Base-by-base conservation (phyloP, 345 rosid species). In the Aegle marmelos region DNA sequence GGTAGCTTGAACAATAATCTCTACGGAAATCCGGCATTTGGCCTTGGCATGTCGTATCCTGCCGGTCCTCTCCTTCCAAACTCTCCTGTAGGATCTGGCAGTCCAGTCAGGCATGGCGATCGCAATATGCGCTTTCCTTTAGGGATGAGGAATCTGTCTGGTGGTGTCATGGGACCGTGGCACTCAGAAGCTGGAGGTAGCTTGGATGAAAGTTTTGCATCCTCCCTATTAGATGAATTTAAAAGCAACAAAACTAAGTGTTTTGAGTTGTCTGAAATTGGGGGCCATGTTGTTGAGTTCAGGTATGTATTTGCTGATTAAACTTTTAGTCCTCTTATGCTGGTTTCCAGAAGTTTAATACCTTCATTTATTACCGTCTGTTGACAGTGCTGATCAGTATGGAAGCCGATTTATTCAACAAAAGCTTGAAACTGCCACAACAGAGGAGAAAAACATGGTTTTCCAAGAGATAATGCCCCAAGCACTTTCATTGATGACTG, bases 381-480 rank as follows among this genome's bases (percentile, higher is more conserved):
- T 79, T 62, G 59, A 60, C 96, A 93, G 98, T 85, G 88, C 94
- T 25, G 98, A 93, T 86, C 98, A 93, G 83, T 95, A 95, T 66
- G 98, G 98, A 28, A 95, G 98, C 80, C 93, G 98, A 33, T 95
- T 93, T 83, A 95, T 95, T 82, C 98, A 95, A 78, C 98, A 95
- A 83, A 93, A 92, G 84, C 98, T 95, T 14, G 98, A 95, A 89
- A 91, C 93, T 78, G 97, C 98, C 34, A 88, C 93, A 45, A 59
- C 79, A n/a, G 97, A 89, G 57, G 98, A 95, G 87, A 95, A 90
- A 80, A 83, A 84, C 85, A 95, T 95, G 95, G 93, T 95, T 53
- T 95, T 91, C 78, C 83, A 82, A 79, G 98, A 95, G 86, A 93
- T 95, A 62, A 92, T 95, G 94, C 95, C 98, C 11, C 89, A 87